phyloP scores from a whole-genome alignment of 2,329 filamentous ascomycete species.

The Sporothrix dimorphospora region DNA sequence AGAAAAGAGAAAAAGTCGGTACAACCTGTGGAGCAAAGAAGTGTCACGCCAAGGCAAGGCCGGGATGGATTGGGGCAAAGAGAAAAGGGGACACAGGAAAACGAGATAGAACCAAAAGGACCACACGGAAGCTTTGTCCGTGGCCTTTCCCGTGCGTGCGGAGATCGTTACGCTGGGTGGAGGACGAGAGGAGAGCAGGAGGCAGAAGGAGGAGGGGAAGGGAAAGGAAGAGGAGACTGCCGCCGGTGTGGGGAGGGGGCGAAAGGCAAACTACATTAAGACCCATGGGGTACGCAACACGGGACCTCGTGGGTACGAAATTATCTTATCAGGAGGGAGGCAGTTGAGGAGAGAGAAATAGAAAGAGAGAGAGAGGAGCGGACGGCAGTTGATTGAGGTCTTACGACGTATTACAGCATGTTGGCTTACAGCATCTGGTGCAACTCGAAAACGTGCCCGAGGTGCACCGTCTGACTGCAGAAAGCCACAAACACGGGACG shows the following conservation, averaged over 20 bases:
- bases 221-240: no score
- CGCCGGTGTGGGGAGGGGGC: background rate
- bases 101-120: background rate
- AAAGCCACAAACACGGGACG: background rate
- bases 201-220: background rate
- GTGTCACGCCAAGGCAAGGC: conserved; percentile 8
- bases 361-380: background rate
- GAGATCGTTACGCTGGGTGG: conserved; percentile 22
- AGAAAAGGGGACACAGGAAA: background rate
- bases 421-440: background rate
- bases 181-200: background rate
- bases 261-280: conserved; percentile 15
- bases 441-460: background rate
- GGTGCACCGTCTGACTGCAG: background rate
- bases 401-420: background rate
- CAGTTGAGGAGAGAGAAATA: background rate
- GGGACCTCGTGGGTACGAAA: background rate
- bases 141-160: conserved; percentile 8
- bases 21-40: background rate
- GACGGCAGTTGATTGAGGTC: background rate
- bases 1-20: conserved; percentile 1
- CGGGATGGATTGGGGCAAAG: background rate
- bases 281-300: conserved; percentile 12
- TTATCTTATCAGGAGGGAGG: background rate
- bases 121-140: conserved; percentile 20